These are phyloP conservation scores for Ganoderma leucocontextum DNA, from an alignment of 1,284 basidiomycete genomes.

Conservation along the genomic window DNA sequence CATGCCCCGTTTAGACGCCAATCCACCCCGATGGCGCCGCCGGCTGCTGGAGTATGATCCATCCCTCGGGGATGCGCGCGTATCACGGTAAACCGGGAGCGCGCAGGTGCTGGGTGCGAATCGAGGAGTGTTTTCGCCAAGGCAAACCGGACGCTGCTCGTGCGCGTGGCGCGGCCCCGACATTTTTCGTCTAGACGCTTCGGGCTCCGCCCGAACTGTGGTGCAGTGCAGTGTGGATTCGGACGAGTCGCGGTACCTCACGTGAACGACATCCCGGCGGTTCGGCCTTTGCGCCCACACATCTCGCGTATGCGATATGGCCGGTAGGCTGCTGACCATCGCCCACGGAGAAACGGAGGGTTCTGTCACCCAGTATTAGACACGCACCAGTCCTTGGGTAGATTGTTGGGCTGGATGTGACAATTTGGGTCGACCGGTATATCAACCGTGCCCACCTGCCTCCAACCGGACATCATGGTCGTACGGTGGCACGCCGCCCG, in stretches of 20 bases:
- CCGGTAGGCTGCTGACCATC: conserved; percentile 12
- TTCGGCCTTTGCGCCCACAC: conserved; percentile 8
- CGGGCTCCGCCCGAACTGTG: conserved; percentile 9
- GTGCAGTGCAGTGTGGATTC: not conserved
- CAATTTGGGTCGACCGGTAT: not conserved
- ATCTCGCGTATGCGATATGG: conserved; percentile 2
- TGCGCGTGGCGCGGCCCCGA: not conserved
- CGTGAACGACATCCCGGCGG: not conserved
- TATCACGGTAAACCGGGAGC: not conserved
- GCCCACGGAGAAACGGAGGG: not conserved
- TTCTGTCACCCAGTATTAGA: conserved; percentile 1
- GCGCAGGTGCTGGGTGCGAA: not conserved
- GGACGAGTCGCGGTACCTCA: not conserved
- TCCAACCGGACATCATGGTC: not conserved
- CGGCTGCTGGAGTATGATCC: not conserved
- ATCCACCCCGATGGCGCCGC: not conserved
- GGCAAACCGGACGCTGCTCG: not conserved
- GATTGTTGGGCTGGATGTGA: not conserved
- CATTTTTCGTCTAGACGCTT: not conserved
- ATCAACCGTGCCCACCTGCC: not conserved
- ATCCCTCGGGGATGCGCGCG: not conserved
- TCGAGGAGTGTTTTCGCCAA: not conserved
- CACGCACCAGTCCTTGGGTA: not conserved
- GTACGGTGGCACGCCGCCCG: not conserved
- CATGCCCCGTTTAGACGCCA: conserved; percentile 14